A percentile compares a stretch with the other conserved stretches of the same genome.
These are phyloP conservation scores for Candida nemodendra DNA, from an alignment of 805 yeast genomes.

Conservation along the genomic window DNA sequence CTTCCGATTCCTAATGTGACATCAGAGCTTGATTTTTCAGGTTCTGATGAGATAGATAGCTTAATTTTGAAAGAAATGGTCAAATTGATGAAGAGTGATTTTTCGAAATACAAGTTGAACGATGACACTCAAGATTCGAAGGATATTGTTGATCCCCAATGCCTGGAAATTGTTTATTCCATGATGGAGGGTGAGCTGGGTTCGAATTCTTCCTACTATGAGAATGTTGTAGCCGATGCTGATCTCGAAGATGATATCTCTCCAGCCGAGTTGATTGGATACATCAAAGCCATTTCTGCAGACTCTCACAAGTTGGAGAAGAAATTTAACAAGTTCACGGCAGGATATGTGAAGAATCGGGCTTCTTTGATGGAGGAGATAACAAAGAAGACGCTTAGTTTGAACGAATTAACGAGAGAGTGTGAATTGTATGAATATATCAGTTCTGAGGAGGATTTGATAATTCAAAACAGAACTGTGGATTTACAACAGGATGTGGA, in stretches of 20 bases:
- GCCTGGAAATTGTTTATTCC: slow-evolving; percentile 1
- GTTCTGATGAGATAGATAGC: not conserved
- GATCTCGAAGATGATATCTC: slow-evolving; percentile 18
- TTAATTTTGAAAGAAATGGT: slow-evolving; percentile 33
- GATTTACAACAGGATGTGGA: slow-evolving; percentile 13
- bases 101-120: slow-evolving; percentile 25
- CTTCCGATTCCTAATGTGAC: not conserved
- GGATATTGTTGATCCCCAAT: not conserved
- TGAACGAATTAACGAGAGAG: slow-evolving; percentile 13
- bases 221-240: slow-evolving; percentile 4
- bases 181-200: slow-evolving; percentile 5
- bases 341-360: slow-evolving; percentile 35
- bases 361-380: slow-evolving; percentile 7
- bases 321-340: slow-evolving; percentile 27
- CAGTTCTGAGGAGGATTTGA: slow-evolving; percentile 7
- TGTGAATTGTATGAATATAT: slow-evolving; percentile 9
- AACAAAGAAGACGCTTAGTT: slow-evolving; percentile 4
- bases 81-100: slow-evolving; percentile 42
- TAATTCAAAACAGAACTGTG: slow-evolving; percentile 9
- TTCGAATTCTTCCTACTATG: slow-evolving; percentile 5
- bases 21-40: not conserved
- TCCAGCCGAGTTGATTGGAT: slow-evolving; percentile 10
- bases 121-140: slow-evolving; percentile 21
- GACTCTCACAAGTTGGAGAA: slow-evolving; percentile 32
- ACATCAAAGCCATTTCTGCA: slow-evolving; percentile 13